phyloP scores from a whole-genome alignment of 257 asterid species.

The Schizonepeta tenuifolia region DNA sequence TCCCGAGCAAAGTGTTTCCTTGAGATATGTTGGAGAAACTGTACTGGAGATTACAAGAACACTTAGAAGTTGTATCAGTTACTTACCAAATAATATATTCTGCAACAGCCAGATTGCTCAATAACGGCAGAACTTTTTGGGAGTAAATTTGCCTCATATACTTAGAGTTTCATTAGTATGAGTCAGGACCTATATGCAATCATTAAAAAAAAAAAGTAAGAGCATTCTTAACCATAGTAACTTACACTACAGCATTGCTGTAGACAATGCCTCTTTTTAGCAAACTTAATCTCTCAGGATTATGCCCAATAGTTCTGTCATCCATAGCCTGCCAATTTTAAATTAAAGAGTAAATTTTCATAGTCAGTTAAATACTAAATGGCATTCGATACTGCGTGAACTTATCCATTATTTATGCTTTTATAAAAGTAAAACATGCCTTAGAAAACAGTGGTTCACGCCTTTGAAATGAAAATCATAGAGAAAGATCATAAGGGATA shows the following conservation, averaged over 20 bases:
- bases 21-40: constrained; percentile 88
- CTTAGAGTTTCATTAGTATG: constrained; percentile 5
- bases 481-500: neutral
- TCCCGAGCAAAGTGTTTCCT: constrained; percentile 91
- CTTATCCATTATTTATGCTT: neutral
- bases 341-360: constrained; percentile 23
- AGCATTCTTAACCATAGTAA: constrained; percentile 33
- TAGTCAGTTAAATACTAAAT: neutral
- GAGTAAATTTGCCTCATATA: constrained; percentile 15
- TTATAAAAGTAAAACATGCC: neutral
- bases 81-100: neutral
- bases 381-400: neutral
- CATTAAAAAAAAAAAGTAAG: neutral
- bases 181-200: constrained; percentile 23
- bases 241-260: constrained; percentile 90
- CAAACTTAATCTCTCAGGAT: constrained; percentile 92
- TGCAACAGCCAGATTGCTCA: constrained; percentile 20
- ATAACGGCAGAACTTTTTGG: constrained; percentile 13
- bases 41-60: constrained; percentile 62
- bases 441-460: neutral
- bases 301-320: constrained; percentile 89
- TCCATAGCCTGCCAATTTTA: constrained; percentile 71
- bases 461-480: constrained; percentile 7
- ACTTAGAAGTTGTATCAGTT: constrained; percentile 34
- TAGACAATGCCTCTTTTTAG: constrained; percentile 90